Evolutionary conservation across 192 early-diverging fungal species (phyloP), one percentile per base, ranked within the genome.

Genomic region (Linnemannia schmuckeri): DNA sequence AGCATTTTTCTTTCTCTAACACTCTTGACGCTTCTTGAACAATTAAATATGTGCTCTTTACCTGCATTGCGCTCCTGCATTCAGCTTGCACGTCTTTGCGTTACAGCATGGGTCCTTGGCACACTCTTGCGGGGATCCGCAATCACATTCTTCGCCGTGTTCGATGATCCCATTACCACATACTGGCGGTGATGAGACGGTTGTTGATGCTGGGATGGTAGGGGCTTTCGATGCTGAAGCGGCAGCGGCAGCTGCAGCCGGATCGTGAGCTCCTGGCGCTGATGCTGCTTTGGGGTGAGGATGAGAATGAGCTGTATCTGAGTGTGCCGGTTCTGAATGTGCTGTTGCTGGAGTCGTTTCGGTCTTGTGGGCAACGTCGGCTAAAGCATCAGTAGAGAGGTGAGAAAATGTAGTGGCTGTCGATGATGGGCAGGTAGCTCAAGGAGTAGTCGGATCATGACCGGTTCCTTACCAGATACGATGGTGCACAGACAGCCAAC

Each of bases 91-190:
- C 4, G 72, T 77, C 40, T 78, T 83, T 30, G 74, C 76, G 55
- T 74, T 83, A 61, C 82, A 83, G 70, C 82, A 83, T 20, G 71
- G 76, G 41, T 83, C 82, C 24, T 83, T 77, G 15, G 72, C 71
- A 35, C 82, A 83, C 37, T 83, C 82, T 35, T 72, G 44, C n/a
- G 76, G 76, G 18, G 82, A 78, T 30, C 82, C 82, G 41, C 82
- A 83, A 35, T 83, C 82, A 46, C 82, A 83, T 46, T 83, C 82
- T 46, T 83, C 82, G 13, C 82, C 82, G 15, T 83, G 82, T 40
- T 83, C 82, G 17, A 83, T 47, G 30, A 83, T 74, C 0, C 82
- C 82, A 55, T 83, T 83, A 13, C 82, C 82, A 46, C 82, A 83
- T 6, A 78, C 35, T 20, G 76, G 46, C 4, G 54, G 57, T 3